Base-by-base conservation (phyloP, 2,329 filamentous ascomycete species). In the Ceratocystis papillata region DNA sequence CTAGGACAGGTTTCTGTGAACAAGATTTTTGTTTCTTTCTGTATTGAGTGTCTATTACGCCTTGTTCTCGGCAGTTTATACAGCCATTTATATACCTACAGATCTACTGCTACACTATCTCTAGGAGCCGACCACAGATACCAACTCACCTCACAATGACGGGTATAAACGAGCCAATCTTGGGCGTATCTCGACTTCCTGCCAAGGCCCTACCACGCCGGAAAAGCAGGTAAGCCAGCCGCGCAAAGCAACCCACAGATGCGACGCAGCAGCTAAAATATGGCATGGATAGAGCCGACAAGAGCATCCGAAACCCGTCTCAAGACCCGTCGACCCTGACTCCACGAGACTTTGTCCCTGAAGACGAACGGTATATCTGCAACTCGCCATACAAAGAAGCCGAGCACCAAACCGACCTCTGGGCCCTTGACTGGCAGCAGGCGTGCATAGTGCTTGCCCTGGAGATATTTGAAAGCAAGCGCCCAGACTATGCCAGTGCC, bases 321-420 rank as follows among this genome's bases (percentile, higher is more conserved):
- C 55, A 59, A n/a, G 55, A 59, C 25, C 55, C 28, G 6, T 59
- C 25, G 6, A 59, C 55, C 4, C 55, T 59, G 55, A 59, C 41
- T 4, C 62, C 65, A 20, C 65, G 46, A 22, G 62, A 67, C 50
- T 50, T 67, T 30, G 44, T 67, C 20, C 22, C 41, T n/a, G 50
- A 63, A 22, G 57, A 63, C 46, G 63, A 67, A 33, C 71, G 74
- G 68, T 77, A 74, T 71, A 76, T 94, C 57, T 78, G 88, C 50
- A 81, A 86, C 69, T 96, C 91, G 0, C 90, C 90, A 0, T 96
- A 96, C 74, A 83, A 84, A 8, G 83, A 86, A 53, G 74, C 78
- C 33, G 78, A 81, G 2, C 90, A 96, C 74, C 83, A 89, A 62
- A 83, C 96, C 44, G 84, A 92, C 72, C 80, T 96, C 67, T 75